These are phyloP conservation scores for Zygoascus biomembranicola DNA, from an alignment of 805 yeast species.

Conservation along the genomic window DNA sequence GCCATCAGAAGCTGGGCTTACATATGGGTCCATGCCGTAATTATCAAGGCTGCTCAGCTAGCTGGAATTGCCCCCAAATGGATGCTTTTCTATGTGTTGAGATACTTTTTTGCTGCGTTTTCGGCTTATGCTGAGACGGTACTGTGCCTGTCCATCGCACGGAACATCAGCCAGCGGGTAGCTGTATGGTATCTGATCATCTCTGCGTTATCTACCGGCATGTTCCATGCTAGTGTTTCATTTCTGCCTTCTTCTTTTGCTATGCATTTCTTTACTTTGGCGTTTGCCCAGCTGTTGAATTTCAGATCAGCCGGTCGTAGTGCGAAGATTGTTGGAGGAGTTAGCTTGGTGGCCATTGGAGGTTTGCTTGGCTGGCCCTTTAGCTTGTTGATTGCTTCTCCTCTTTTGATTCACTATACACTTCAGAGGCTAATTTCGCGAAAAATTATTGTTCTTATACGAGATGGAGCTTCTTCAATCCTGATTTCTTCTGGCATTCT, in stretches of 20 bases:
- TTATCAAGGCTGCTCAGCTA: slow-evolving; percentile 15
- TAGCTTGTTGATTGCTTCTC: slow-evolving; percentile 53
- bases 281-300: slow-evolving; percentile 19
- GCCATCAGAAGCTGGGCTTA: slow-evolving; percentile 85
- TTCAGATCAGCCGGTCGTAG: slow-evolving; percentile 7
- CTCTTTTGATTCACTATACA: slow-evolving; percentile 40
- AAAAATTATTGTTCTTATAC: slow-evolving; percentile 3
- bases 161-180: slow-evolving; percentile 30
- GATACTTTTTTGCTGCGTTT: slow-evolving; percentile 37
- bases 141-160: slow-evolving; percentile 37
- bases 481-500: slow-evolving; percentile 19
- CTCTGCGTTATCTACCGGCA: slow-evolving; percentile 62
- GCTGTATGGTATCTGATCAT: slow-evolving; percentile 59
- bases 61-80: slow-evolving; percentile 17
- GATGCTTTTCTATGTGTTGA: slow-evolving; percentile 42
- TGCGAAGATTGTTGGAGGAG: slow-evolving; percentile 33
- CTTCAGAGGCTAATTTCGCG: slow-evolving; percentile 9
- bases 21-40: slow-evolving; percentile 38
- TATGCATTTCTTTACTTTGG: slow-evolving; percentile 37
- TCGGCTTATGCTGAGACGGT: slow-evolving; percentile 46
- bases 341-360: slow-evolving; percentile 35
- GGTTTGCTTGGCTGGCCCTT: slow-evolving; percentile 93
- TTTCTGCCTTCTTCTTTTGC: slow-evolving; percentile 78
- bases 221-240: slow-evolving; percentile 84
- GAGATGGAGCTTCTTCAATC: slow-evolving; percentile 13